Base-by-base conservation (phyloP, 1,139 yeast species). In the Suhomyces guaymorum region DNA sequence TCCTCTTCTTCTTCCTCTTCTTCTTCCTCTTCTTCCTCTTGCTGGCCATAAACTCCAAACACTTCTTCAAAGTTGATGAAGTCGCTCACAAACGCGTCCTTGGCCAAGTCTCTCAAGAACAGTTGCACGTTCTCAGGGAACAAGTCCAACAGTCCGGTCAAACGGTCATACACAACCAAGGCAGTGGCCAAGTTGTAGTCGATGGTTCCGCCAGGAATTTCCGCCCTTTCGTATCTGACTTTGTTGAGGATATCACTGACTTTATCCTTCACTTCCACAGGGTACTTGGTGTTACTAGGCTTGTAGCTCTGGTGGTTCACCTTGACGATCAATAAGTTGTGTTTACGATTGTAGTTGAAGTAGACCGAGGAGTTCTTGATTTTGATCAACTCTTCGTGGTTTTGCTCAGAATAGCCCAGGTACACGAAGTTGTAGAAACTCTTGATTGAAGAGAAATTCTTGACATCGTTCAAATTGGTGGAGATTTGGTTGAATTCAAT, bases 401-500 rank as follows among this genome's bases (percentile, higher is more conserved):
- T 31, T 11, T 29, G 23, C n/a, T 40, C 44, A 4, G 33, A 24
- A 15, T 15, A 31, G 14, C 33, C 33, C 15, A 20, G 30, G 22
- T 36, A 41, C 18, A 37, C 36, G 21, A 42, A 42, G 15, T 33
- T 55, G 38, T 53, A 55, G 40, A 49, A 52, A 15, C 55, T 54
- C 30, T 58, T 59, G 19, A 65, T 49, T 17, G 64, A 59, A 24
- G 49, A 49, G 2, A 63, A 46, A 24, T 50, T 50, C 29, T 56
- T 61, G 35, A 43, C 48, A 26, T 55, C 58, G 25, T 44, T 40
- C 20, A 64, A 49, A 47, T 69, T 70, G 14, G 68, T 51, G 7
- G 63, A 54, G 23, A 63, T 56, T 31, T 63, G 62, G 24, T 56
- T 51, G 41, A 59, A 67, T 29, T 59, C 61, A 26, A 59, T 49